Conservation (phyloP, 2,329 filamentous ascomycete species). For the Leptoxyphium fumago region DNA sequence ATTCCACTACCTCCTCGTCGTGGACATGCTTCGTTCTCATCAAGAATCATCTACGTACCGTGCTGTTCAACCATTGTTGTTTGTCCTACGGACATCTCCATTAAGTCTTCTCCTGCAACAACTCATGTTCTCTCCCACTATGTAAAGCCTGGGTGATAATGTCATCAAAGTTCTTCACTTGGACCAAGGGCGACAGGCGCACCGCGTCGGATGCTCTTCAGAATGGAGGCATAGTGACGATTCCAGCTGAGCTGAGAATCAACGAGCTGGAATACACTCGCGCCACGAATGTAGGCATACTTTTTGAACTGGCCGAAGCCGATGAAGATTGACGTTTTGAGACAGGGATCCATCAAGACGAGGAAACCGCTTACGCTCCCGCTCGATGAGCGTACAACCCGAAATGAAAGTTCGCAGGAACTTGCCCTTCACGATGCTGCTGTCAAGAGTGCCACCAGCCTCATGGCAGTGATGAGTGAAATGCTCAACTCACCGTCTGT, state of each 20-base stretch:
- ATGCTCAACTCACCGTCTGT: constrained; percentile 27
- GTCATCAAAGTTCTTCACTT: constrained; percentile 28
- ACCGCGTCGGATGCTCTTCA: constrained; percentile 19
- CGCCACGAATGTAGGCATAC: constrained; percentile 7
- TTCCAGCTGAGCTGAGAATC: constrained; percentile 18
- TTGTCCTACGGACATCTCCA: too few species aligned
- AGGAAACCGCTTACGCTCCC: constrained; percentile 14
- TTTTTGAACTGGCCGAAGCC: too few species aligned
- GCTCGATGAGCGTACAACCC: constrained; percentile 6
- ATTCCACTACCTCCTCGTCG: too few species aligned
- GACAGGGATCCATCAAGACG: constrained; percentile 7
- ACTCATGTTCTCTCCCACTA: neutral
- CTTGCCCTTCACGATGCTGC: constrained; percentile 17
- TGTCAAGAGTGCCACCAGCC: constrained; percentile 17
- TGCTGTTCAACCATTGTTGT: too few species aligned
- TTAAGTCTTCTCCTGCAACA: too few species aligned
- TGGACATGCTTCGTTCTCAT: too few species aligned
- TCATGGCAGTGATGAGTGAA: constrained; percentile 28
- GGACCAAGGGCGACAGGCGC: constrained; percentile 27
- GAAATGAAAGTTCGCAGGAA: neutral
- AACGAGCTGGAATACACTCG: constrained; percentile 12
- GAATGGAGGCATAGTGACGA: constrained; percentile 25
- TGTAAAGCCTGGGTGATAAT: constrained; percentile 11
- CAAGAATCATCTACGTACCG: too few species aligned
- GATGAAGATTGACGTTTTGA: too few species aligned